A percentile compares a stretch with the other conserved stretches of the same genome.
phyloP scores from a whole-genome alignment of 2,329 filamentous ascomycete species.

The Zasmidium cellare region DNA sequence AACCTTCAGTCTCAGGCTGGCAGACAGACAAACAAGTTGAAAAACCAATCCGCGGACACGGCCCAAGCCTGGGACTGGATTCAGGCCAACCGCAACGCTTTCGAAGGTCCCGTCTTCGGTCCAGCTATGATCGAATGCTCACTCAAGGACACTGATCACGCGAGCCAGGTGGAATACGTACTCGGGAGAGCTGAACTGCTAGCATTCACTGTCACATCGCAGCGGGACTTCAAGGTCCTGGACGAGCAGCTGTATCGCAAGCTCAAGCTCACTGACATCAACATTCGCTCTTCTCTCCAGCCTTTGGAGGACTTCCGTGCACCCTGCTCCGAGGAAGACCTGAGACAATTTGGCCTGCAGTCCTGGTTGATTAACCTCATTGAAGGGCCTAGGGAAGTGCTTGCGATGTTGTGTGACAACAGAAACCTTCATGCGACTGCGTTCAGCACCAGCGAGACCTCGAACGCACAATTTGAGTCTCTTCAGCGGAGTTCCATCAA shows the following conservation, averaged over 20 bases:
- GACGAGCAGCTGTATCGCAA: conserved; percentile 63
- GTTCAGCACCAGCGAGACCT: conserved; percentile 61
- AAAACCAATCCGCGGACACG: conserved; percentile 61
- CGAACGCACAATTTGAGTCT: conserved; percentile 64
- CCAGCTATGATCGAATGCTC: conserved; percentile 80
- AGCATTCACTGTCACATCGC: conserved; percentile 73
- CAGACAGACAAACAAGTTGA: conserved; percentile 68
- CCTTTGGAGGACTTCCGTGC: conserved; percentile 57
- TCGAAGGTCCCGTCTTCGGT: conserved; percentile 75
- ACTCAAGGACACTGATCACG: conserved; percentile 70
- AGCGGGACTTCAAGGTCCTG: conserved; percentile 72
- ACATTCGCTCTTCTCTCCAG: conserved; percentile 64
- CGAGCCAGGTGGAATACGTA: conserved; percentile 60
- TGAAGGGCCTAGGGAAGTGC: conserved; percentile 75
- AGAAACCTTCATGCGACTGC: conserved; percentile 68
- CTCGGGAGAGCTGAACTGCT: conserved; percentile 56
- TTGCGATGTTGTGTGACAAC: conserved; percentile 84
- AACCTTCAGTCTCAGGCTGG: conserved; percentile 73
- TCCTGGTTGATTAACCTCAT: conserved; percentile 78
- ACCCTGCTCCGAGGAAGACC: conserved; percentile 57
- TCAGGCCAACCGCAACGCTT: conserved; percentile 65
- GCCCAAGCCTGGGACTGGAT: conserved; percentile 80
- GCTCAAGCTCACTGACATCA: conserved; percentile 68
- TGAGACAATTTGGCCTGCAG: conserved; percentile 66
- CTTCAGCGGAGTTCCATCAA: conserved; percentile 58